Base-by-base conservation (phyloP, 768 basidiomycete species). In the Tylopilus plumbeoviolaceoides region DNA sequence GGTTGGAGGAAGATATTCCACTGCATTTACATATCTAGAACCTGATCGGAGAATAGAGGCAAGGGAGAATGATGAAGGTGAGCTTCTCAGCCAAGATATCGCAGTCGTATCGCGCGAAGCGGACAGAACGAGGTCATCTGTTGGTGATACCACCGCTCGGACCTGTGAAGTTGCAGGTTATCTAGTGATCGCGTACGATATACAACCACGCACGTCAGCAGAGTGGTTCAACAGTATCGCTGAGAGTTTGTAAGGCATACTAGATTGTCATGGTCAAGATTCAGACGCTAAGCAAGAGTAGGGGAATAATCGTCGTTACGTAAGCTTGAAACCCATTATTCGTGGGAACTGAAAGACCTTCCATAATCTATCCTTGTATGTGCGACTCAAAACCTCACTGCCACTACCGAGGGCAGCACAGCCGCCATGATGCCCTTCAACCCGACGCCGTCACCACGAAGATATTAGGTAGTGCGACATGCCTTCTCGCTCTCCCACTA, bases 41-140 rank as follows among this genome's bases (percentile, higher is more conserved):
- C 90, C 87, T 48, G 84, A 82, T 67, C 71, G 78, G 53, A 85
- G 73, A 44, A 81, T 75, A 25, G 75, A 72, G 36, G 74, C 70
- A n/a, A 79, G 78, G 6, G 72, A 66, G 66, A 91, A 91, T 8
- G 75, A 69, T 40, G 73, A 67, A 51, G 74, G 59, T 40, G 79
- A 69, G 36, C 76, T 61, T 66, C 82, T 79, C 50, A 78, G 74
- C 95, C 95, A 98, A 28, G 84, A 76, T 66, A 95, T 91, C 59
- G 92, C 89, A 39, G 92, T 91, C 15, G 89, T 76, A 77, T 98
- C 95, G 66, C 95, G 84, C 43, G 95, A 97, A 55, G 88, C 89
- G 20, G 94, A 97, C 56, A 98, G 77, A 58, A 98, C 74, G 57
- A 92, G 78, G 60, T 83, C 75, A 69, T 89, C 75, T 27, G 82